Percentiles rank a stretch among this genome's conserved stretches.
Evolutionary conservation across 208 protist species (phyloP).

Genomic region (Crithidia sp.): DNA sequence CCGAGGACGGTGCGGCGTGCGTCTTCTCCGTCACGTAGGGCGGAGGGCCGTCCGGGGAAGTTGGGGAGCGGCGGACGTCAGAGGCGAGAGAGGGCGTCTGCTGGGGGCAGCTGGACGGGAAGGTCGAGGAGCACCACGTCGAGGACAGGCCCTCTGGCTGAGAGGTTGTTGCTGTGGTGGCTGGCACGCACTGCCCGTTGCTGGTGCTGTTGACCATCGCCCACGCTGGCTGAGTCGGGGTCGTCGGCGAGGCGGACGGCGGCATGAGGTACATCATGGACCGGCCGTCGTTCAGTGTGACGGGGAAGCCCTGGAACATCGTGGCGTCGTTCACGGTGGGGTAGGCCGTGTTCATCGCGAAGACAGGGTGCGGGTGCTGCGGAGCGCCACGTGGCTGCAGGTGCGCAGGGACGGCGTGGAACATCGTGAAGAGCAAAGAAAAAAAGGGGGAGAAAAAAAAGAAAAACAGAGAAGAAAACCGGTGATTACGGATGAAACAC

Average conservation of each 20-base stretch:
- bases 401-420: slow-evolving; percentile 6
- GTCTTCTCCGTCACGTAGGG: slow-evolving; percentile 4
- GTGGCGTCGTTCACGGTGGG: background rate
- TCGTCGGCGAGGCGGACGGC: background rate
- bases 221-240: background rate
- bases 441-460: background rate
- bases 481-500: background rate
- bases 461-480: background rate
- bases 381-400: background rate
- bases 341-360: background rate
- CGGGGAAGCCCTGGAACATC: slow-evolving; percentile 9
- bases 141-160: background rate
- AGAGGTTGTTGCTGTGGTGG: too few species aligned
- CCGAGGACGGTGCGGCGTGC: background rate
- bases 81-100: background rate
- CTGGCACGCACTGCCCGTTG: too few species aligned
- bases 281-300: background rate
- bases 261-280: slow-evolving; percentile 8
- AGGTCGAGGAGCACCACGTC: background rate
- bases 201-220: background rate
- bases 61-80: background rate
- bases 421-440: slow-evolving; percentile 25
- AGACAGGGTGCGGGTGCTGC: background rate
- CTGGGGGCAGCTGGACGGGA: background rate
- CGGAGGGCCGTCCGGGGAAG: background rate